Evolutionary conservation across 148 eudicot genomes (phyloP), one percentile per base, ranked within the genome.

Genomic region (Silene uniflora): DNA sequence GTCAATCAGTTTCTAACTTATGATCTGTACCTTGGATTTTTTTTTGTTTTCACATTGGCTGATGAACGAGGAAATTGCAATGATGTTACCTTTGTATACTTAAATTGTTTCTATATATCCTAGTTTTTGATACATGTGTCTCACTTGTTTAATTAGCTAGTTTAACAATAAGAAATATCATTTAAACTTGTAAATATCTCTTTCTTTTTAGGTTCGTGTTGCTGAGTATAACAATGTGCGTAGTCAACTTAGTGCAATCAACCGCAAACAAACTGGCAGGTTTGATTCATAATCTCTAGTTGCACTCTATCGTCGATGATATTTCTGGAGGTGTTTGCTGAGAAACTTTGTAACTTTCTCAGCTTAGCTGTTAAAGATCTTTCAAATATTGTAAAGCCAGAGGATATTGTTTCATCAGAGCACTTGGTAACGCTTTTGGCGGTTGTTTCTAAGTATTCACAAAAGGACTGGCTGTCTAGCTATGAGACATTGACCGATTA

Each of bases 221-320:
- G 92, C 99, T 81, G 99, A 92, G 85, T 91, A 92, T 76, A 96
- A 75, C 88, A 96, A 91, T 80, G 93, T 96, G 27, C 94, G 98
- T 74, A 92, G 97, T 82, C 99, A 96, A 86, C 93, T 96, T 67
- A 96, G 87, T 86, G 91, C 97, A 76, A 96, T 96, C 46, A 92
- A 92, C 82, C 85, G 99, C 86, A 96, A 96, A 87, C 99, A 92
- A 83, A 83, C 85, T 79, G 99, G 99, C 87, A 96, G 97, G 99
- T 92, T 83, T 73, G 86, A 46, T 25, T 67, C 69, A 55, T 25
- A 47, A 25, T 49, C 39, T 55, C 47, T 69, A 1, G 54, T 68
- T 61, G n/a, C 4, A 69, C 7, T 71, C 64, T 9, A 29, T 44
- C 63, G n/a, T 21, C 49, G 17, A 58, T 39, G 73, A 56, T 21